Evolutionary conservation across 2,329 filamentous ascomycete species (phyloP), one percentile per base, ranked within the genome.

Genomic region (Phialemoniopsis sp.): DNA sequence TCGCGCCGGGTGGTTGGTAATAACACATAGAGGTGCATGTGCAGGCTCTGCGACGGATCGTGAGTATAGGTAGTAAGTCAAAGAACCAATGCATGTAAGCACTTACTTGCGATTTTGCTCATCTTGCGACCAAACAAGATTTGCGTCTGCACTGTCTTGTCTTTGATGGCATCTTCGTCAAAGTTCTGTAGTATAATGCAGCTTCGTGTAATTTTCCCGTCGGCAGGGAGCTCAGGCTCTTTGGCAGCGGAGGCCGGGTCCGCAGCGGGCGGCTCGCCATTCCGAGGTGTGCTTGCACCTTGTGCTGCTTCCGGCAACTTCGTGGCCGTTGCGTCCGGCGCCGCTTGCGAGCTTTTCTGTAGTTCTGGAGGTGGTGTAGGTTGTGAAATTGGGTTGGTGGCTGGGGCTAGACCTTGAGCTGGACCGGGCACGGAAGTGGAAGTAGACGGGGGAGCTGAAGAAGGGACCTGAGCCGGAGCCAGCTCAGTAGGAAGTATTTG

Each of bases 1-100:
- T 39, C 80, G 80, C 12, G 91, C 93, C 5, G 83, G 79, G 38
- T 83, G 78, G 53, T 84, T 85, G 2, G 89, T 96, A 56, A 97
- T 90, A 36, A 82, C 84, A 60, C 93, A 98, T 26, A 83, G 68
- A 13, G 75, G 66, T 2, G 62, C 56, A 13, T 72, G 66, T 4
- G 71, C 56, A 14, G 72, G 75, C 53, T 78, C 73, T 78, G 35
- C 17, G n/a, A 18, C 12, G 8, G 13, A 38, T 45, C 36, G 38
- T 59, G 26, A 56, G 49, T 43, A 39, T 29, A n/a, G n/a, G n/a
- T n/a, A n/a, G n/a, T n/a, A n/a, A n/a, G n/a, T n/a, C 3, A 17
- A 36, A 10, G 14, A n/a, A n/a, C n/a, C n/a, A n/a, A n/a, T n/a
- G n/a, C n/a, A n/a, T n/a, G n/a, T n/a, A n/a, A n/a, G n/a, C n/a